phyloP scores from a whole-genome alignment of 352 stramenopile genomes.

The Globisporangium nodosum region DNA sequence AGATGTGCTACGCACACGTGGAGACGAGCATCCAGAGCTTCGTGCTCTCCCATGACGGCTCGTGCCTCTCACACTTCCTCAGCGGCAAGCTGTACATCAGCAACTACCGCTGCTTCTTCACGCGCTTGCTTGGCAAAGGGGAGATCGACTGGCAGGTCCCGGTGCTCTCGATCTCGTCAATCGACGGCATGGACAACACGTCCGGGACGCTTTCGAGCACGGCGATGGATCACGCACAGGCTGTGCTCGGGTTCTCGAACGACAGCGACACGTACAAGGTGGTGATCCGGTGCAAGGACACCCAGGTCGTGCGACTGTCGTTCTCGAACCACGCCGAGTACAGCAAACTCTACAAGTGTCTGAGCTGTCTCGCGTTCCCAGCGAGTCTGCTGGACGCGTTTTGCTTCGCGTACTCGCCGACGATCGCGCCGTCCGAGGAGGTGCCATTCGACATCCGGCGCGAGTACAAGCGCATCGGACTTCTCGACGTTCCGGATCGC shows the following conservation, averaged over 20 bases:
- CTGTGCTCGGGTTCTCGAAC: slow-evolving; percentile 45
- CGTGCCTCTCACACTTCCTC: slow-evolving; percentile 64
- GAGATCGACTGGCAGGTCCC: slow-evolving; percentile 75
- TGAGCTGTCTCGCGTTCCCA: slow-evolving; percentile 70
- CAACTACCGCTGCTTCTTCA: slow-evolving; percentile 83
- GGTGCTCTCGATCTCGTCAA: slow-evolving; percentile 65
- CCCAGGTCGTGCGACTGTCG: slow-evolving; percentile 57
- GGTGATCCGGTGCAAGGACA: slow-evolving; percentile 77
- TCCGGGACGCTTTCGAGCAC: slow-evolving; percentile 16
- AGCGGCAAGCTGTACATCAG: slow-evolving; percentile 77
- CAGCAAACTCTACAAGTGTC: slow-evolving; percentile 68
- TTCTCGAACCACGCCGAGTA: slow-evolving; percentile 74
- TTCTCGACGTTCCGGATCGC: slow-evolving; percentile 55
- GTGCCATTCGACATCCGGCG: slow-evolving; percentile 71
- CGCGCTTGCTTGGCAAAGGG: slow-evolving; percentile 30
- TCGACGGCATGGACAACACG: slow-evolving; percentile 48
- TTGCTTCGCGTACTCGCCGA: slow-evolving; percentile 74
- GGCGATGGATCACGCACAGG: slow-evolving; percentile 53
- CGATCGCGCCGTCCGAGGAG: slow-evolving; percentile 66
- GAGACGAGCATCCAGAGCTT: slow-evolving; percentile 65
- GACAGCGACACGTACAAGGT: slow-evolving; percentile 51
- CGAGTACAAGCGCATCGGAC: slow-evolving; percentile 75
- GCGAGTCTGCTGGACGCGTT: slow-evolving; percentile 71
- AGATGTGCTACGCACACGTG: slow-evolving; percentile 76
- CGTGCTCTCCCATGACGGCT: slow-evolving; percentile 55